These are phyloP conservation scores for Backusella parvicylindrica DNA, from an alignment of 192 early-diverging fungal genomes.

Conservation along the genomic window DNA sequence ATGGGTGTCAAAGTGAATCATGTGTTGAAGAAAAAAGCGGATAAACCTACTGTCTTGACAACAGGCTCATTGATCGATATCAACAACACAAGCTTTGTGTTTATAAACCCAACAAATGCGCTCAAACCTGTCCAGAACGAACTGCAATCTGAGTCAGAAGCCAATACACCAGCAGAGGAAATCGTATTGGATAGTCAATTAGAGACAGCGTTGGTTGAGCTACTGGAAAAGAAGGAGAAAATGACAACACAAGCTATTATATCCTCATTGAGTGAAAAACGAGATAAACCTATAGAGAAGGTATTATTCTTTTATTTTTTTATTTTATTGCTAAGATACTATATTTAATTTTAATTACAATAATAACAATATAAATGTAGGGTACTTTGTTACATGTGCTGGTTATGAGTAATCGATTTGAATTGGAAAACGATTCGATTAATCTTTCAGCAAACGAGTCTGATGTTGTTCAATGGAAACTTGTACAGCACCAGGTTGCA, in stretches of 20 bases:
- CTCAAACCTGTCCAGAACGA: neutral
- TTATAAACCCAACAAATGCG: neutral
- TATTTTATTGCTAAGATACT: no score
- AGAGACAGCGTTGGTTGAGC: neutral
- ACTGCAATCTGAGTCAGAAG: neutral
- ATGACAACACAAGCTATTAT: neutral
- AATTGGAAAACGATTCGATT: neutral
- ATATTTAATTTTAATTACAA: no score
- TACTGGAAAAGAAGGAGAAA: neutral
- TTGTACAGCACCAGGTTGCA: neutral
- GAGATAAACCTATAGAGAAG: neutral
- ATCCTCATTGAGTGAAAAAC: neutral
- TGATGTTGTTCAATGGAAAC: neutral
- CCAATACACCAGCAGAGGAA: neutral
- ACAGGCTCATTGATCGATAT: slow-evolving; percentile 14
- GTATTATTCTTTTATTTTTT: neutral
- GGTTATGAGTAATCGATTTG: neutral
- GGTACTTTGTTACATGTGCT: neutral
- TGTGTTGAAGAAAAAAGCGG: slow-evolving; percentile 2
- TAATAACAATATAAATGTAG: neutral
- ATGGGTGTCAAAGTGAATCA: slow-evolving; percentile 35
- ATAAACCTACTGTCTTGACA: slow-evolving; percentile 12
- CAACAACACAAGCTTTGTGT: slow-evolving; percentile 3
- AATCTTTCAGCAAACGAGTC: neutral
- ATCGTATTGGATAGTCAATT: neutral